Evolutionary conservation across 805 yeast species (phyloP).

Genomic region (Hanseniaspora osmophila): DNA sequence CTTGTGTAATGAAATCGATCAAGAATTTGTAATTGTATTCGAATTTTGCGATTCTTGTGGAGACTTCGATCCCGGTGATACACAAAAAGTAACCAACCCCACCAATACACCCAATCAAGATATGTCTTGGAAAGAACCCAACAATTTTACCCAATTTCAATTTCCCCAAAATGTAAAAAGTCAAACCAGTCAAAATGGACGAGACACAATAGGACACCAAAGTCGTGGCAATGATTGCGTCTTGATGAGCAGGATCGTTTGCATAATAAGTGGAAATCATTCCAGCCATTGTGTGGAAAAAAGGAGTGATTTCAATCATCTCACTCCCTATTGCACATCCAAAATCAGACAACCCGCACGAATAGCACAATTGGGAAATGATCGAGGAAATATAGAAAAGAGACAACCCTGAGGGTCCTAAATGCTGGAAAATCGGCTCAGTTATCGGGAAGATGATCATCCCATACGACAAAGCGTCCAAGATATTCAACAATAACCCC

Average conservation of each 20-base stretch:
- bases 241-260: slow-evolving; percentile 31
- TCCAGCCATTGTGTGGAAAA: slow-evolving; percentile 88
- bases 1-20: slow-evolving; percentile 28
- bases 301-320: slow-evolving; percentile 98
- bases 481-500: slow-evolving; percentile 71
- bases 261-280: slow-evolving; percentile 34
- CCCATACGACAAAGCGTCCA: slow-evolving; percentile 91
- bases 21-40: slow-evolving; percentile 49
- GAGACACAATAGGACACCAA: slow-evolving; percentile 74
- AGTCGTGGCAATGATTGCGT: slow-evolving; percentile 66
- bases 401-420: slow-evolving; percentile 83
- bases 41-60: slow-evolving; percentile 65
- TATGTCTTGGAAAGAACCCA: slow-evolving; percentile 92
- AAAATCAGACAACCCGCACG: slow-evolving; percentile 84
- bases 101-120: slow-evolving; percentile 92
- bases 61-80: slow-evolving; percentile 82
- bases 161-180: slow-evolving; percentile 65
- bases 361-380: slow-evolving; percentile 77
- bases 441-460: slow-evolving; percentile 94
- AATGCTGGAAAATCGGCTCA: slow-evolving; percentile 54
- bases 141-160: slow-evolving; percentile 72
- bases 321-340: slow-evolving; percentile 89
- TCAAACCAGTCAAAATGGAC: slow-evolving; percentile 73
- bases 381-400: slow-evolving; percentile 89
- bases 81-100: slow-evolving; percentile 92